Conservation (phyloP, 768 basidiomycete genomes). For the Tephrocybe sp. region DNA sequence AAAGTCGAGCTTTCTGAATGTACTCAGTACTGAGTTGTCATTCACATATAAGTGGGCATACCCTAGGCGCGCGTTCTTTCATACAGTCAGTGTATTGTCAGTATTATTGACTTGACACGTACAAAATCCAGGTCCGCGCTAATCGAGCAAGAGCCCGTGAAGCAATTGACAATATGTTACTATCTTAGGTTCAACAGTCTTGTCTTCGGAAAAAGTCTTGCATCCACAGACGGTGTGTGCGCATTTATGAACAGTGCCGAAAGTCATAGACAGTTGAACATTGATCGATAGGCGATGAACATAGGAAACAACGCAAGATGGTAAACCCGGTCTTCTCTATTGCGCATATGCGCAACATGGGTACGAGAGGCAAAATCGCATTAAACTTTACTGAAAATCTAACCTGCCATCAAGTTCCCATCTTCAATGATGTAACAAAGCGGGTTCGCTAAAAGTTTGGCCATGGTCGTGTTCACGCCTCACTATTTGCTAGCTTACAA, state of each 20-base stretch:
- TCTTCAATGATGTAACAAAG: conserved; percentile 13
- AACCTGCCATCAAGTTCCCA: conserved; percentile 2
- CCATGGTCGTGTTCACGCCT: not conserved
- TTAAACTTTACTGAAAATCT: not conserved
- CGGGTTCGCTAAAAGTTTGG: conserved; percentile 1
- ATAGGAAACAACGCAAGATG: conserved; percentile 14
- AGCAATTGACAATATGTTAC: too few relatives aligned
- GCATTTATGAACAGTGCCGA: not conserved
- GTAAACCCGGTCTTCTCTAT: conserved; percentile 15
- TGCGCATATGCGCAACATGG: conserved; percentile 12
- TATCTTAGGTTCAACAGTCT: not conserved
- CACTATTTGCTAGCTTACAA: conserved; percentile 23
- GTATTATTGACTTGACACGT: too few relatives aligned
- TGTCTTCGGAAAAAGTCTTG: conserved; percentile 9
- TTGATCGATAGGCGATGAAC: conserved; percentile 12
- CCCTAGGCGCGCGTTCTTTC: too few relatives aligned
- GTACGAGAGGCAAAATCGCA: not conserved
- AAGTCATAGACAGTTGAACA: too few relatives aligned
- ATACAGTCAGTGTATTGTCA: too few relatives aligned
- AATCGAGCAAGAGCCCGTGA: too few relatives aligned
- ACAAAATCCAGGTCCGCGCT: too few relatives aligned
- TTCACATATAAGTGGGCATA: too few relatives aligned
- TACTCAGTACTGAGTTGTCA: too few relatives aligned
- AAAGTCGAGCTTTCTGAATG: too few relatives aligned
- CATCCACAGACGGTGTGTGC: conserved; percentile 1